Conservation (phyloP, 305 asterid species). For the Solanum hybrid region DNA sequence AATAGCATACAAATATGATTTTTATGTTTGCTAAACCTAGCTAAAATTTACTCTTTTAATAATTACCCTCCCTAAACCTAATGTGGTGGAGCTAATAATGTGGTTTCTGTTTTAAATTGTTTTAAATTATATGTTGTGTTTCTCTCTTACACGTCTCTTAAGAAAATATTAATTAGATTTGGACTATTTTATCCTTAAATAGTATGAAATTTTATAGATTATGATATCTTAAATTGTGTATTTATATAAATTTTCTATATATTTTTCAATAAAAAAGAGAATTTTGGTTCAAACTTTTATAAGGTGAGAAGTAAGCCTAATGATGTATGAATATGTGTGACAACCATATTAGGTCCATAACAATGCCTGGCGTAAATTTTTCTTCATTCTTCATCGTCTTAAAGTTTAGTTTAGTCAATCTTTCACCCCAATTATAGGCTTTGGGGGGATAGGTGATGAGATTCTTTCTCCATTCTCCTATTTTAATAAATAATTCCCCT, state of each 20-base stretch:
- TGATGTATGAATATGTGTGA: neutral
- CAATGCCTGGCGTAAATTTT: neutral
- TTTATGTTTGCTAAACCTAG: too few species aligned
- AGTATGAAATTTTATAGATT: too few species aligned
- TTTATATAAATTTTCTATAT: too few species aligned
- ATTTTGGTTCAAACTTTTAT: neutral
- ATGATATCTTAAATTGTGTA: neutral
- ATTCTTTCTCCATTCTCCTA: neutral
- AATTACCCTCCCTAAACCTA: neutral
- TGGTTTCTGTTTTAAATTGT: too few species aligned
- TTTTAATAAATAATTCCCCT: neutral
- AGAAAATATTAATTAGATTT: neutral
- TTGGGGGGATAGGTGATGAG: neutral
- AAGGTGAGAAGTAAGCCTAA: neutral
- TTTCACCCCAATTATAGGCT: neutral
- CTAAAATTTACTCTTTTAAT: neutral
- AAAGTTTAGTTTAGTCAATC: neutral
- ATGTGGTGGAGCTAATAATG: neutral
- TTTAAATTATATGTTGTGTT: neutral
- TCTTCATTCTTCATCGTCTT: neutral
- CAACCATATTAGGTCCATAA: neutral
- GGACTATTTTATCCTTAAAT: too few species aligned
- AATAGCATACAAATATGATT: too few species aligned
- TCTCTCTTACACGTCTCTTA: neutral
- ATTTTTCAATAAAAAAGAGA: neutral